Conservation (phyloP, 768 basidiomycete species). For the Amanita fuliginea region DNA sequence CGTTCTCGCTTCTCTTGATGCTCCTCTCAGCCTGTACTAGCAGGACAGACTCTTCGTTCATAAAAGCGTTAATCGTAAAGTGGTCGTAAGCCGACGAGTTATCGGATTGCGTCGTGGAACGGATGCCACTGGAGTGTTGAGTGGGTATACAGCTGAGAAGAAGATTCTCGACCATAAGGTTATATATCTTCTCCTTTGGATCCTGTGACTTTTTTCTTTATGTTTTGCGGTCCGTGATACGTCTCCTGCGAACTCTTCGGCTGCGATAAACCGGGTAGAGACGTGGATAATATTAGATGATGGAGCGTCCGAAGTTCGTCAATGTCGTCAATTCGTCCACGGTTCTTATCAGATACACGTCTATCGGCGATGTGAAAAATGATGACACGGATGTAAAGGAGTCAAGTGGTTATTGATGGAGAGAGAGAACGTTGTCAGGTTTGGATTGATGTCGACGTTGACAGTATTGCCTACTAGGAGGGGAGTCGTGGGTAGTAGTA, state of each 20-base stretch:
- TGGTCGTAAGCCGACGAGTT: not conserved
- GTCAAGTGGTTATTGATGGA: not conserved
- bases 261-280: not conserved
- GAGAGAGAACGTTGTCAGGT: not conserved
- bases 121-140: not conserved
- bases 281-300: not conserved
- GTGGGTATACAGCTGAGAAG: not conserved
- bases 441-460: not conserved
- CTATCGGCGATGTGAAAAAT: not conserved
- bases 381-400: not conserved
- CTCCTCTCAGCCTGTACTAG: not conserved
- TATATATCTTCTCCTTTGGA: not conserved
- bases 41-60: not conserved
- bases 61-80: not conserved
- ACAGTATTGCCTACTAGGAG: not conserved
- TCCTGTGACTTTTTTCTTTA: not conserved
- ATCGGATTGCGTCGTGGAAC: not conserved
- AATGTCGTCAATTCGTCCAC: constrained; percentile 2
- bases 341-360: not conserved
- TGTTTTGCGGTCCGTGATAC: not conserved
- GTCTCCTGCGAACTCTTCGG: constrained; percentile 1
- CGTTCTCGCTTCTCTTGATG: not conserved
- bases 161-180: not conserved
- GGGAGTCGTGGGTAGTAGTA: not conserved
- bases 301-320: not conserved